These are phyloP conservation scores for Eucalyptus virginea DNA, from an alignment of 345 rosid genomes.

Conservation along the genomic window DNA sequence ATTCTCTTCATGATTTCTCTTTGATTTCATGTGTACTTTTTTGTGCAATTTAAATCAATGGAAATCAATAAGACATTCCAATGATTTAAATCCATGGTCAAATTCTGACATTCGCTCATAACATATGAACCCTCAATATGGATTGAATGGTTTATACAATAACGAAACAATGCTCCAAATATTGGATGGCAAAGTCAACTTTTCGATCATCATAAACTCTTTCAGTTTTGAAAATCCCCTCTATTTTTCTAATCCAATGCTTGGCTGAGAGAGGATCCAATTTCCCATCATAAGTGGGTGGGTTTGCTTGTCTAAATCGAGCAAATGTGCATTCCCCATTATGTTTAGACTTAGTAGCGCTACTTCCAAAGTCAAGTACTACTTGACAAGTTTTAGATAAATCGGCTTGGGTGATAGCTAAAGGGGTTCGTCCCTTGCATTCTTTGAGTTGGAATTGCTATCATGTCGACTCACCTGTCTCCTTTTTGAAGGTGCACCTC, in stretches of 20 bases:
- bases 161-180: not conserved
- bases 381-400: not conserved
- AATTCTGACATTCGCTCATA: accelerated
- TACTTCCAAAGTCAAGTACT: not conserved
- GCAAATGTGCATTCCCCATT: not conserved
- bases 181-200: not conserved
- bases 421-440: no score
- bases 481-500: no score
- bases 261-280: not conserved
- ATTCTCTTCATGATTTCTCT: no score
- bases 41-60: no score
- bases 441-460: no score
- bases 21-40: no score
- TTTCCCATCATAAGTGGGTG: not conserved
- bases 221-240: not conserved
- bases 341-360: not conserved
- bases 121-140: no score
- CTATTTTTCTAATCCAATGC: not conserved
- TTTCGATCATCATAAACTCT: not conserved
- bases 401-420: no score
- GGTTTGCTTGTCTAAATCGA: not conserved
- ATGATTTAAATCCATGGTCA: no score
- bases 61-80: no score
- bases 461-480: accelerated
- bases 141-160: no score